A percentile compares a stretch with the other conserved stretches of the same genome.
Evolutionary conservation across 208 protist genomes (phyloP).

Genomic region (Endotrypanum monterogeii): DNA sequence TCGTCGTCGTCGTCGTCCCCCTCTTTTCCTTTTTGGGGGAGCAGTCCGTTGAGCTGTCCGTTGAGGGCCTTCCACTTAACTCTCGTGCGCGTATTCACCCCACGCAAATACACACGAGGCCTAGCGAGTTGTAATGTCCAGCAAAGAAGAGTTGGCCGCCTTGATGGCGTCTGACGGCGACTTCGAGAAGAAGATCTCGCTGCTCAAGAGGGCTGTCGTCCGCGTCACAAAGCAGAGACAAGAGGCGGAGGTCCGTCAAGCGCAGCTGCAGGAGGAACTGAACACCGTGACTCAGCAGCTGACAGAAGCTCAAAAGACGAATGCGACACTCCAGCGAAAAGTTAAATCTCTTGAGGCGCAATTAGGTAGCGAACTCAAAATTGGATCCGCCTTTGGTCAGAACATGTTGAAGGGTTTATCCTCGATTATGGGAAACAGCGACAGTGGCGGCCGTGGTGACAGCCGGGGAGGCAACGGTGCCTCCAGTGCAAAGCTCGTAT

Average conservation of each 20-base stretch:
- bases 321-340: constrained; percentile 39
- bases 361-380: constrained; percentile 47
- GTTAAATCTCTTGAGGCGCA: constrained; percentile 51
- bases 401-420: constrained; percentile 75
- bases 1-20: neutral
- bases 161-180: constrained; percentile 79
- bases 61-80: neutral
- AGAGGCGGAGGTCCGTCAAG: constrained; percentile 57
- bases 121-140: constrained; percentile 9
- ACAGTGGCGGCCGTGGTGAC: constrained; percentile 5
- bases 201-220: constrained; percentile 84
- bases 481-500: constrained; percentile 10
- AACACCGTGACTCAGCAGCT: constrained; percentile 40
- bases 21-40: neutral
- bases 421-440: constrained; percentile 60
- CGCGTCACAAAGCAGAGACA: constrained; percentile 85
- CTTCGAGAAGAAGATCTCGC: constrained; percentile 75
- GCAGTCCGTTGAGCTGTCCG: neutral
- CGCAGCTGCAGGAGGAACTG: constrained; percentile 60
- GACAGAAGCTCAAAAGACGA: constrained; percentile 44
- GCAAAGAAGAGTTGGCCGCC: constrained; percentile 52
- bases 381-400: constrained; percentile 53
- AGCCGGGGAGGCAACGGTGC: constrained; percentile 4
- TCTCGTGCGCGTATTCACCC: neutral
- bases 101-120: neutral